These are phyloP conservation scores for Epichloe coenophiala DNA, from an alignment of 2,329 filamentous ascomycete genomes.

Conservation along the genomic window DNA sequence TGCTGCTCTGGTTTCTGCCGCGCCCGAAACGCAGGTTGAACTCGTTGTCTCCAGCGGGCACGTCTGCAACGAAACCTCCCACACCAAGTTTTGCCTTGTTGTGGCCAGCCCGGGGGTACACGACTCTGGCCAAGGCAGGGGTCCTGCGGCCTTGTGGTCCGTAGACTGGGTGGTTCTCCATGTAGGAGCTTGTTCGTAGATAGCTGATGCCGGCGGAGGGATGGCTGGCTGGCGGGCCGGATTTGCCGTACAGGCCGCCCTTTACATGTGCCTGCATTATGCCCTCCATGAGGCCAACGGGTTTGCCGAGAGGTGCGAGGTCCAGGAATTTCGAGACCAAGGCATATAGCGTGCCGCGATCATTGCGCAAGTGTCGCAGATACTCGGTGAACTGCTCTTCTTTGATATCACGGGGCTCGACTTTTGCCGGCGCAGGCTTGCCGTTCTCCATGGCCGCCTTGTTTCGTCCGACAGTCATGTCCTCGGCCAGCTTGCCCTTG, in stretches of 20 bases:
- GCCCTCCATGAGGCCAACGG: conserved; percentile 15
- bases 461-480: conserved; percentile 27
- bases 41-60: conserved; percentile 27
- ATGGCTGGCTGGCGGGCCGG: conserved; percentile 46
- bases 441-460: conserved; percentile 26
- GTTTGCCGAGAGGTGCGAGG: conserved; percentile 36
- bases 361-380: conserved; percentile 37
- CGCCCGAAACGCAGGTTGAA: conserved; percentile 22
- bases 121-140: conserved; percentile 36
- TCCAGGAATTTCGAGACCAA: conserved; percentile 49
- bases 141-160: conserved; percentile 40
- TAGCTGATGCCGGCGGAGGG: conserved; percentile 51
- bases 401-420: conserved; percentile 26
- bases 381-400: conserved; percentile 38
- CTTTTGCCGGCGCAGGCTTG: conserved; percentile 14
- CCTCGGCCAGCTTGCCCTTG: conserved; percentile 31
- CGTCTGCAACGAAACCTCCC: conserved; percentile 37
- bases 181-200: conserved; percentile 38
- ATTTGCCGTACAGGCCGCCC: conserved; percentile 31
- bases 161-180: conserved; percentile 48
- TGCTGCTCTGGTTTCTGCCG: conserved; percentile 10
- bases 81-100: conserved; percentile 34
- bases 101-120: conserved; percentile 27
- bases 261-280: conserved; percentile 14
- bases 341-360: conserved; percentile 36